Evolutionary conservation across 805 yeast genomes (phyloP), one percentile per base, ranked within the genome.

Genomic region (Hermanozyma aechmeae): DNA sequence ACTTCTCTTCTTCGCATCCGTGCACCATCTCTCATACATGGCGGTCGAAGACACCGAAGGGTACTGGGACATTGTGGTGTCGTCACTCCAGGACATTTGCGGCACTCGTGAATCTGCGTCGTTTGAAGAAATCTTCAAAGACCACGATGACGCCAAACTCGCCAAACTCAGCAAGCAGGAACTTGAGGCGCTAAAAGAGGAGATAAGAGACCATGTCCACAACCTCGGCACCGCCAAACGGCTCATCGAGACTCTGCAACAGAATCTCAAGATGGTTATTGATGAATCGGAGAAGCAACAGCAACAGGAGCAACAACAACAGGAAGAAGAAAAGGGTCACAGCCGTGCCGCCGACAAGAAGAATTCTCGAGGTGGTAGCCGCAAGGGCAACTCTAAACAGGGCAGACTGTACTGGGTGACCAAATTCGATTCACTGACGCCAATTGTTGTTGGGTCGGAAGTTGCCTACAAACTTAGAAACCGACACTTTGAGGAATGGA

Each of bases 401-500:
- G 78, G 76, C 5, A 51, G 65, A 33, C 67, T 66, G 47, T 71
- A 41, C 44, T 56, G 64, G 40, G 55, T 56, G n/a, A 73, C 81
- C 26, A 69, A 70, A 16, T 77, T 51, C 50, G 78, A 77, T 43
- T 73, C 79, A 1, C 61, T 65, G 16, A 80, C 69, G 21, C 73
- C 78, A 1, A 61, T 77, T 4, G 40, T 48, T 2, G 57, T 80
- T 1, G 87, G 89, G 1, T 71, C 92, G 0, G 93, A 83, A 42
- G 96, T 92, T 0, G 97, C 96, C 1, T 89, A 79, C 58, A 77
- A 79, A 48, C 69, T 86, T 15, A 68, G 68, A 35, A 76, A 72
- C 43, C 66, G 79, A 23, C 79, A 77, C 26, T 66, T 73, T n/a
- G 87, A 79, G 28, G 97, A 89, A 49, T 92, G 98, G 98, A 85